Evolutionary conservation across 371 early-diverging fungal species (phyloP), one percentile per base, ranked within the genome.

Genomic region (Rhizopus sp.): DNA sequence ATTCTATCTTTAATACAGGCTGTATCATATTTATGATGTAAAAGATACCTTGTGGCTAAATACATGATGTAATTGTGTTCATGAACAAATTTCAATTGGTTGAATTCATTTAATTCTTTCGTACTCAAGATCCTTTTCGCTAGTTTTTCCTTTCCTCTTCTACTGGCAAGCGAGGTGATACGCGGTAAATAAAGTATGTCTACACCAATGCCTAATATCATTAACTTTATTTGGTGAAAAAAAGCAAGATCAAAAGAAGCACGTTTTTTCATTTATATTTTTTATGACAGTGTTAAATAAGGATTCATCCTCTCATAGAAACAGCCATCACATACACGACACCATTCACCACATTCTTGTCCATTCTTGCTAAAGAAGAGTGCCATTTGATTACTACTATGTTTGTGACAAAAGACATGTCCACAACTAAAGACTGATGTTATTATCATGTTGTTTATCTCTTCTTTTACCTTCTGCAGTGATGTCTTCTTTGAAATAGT

Each of bases 201-300:
- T 42, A 83, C 70, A 9, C 85, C 85, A 47, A 85, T 76, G 0
- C 85, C 85, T 12, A 85, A 46, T 12, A 85, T 78, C 70, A 78
- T 80, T 45, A 39, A 29, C 4, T 29, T 29, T 29, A 23, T 5
- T 44, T 16, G 17, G 23, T 32, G 50, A n/a, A 51, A n/a, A 34
- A 15, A 35, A 38, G 50, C 40, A 42, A 49, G 37, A 47, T 40
- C 30, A 7, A 53, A 45, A 42, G 33, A 23, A 12, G 23, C 35
- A 34, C 34, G 4, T n/a, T 46, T 46, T 7, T 46, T 23, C 5
- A 38, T 40, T 12, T n/a, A 33, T 39, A 39, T 47, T 46, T 34
- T 39, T 63, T 16, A 57, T 33, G 57, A 49, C 35, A 49, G 40
- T 29, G 63, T 12, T 44, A 63, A 50, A 29, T 57, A 52, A 17